Conservation (phyloP, 2,329 filamentous ascomycete genomes). For the Biscogniauxia marginata region DNA sequence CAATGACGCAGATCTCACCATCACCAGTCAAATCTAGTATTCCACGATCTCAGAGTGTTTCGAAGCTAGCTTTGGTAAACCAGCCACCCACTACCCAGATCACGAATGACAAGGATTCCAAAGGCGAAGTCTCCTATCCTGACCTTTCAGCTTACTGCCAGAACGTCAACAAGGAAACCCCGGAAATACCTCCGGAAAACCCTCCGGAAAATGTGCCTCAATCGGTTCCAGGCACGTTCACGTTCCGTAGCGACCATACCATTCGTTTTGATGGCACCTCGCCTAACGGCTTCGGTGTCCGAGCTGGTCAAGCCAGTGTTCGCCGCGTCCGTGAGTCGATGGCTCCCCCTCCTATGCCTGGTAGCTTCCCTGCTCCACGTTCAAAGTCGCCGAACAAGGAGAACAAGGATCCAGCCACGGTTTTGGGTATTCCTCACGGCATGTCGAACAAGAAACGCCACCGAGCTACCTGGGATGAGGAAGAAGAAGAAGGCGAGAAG, state of each 20-base stretch:
- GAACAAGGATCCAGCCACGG: slow-evolving; percentile 35
- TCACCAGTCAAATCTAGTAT: slow-evolving; percentile 54
- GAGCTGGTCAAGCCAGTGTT: slow-evolving; percentile 58
- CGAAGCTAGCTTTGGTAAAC: slow-evolving; percentile 25
- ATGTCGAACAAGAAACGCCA: slow-evolving; percentile 66
- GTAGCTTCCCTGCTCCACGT: slow-evolving; percentile 46
- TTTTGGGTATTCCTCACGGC: slow-evolving; percentile 55
- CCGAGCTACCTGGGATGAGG: slow-evolving; percentile 56
- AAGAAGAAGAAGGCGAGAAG: slow-evolving; percentile 50
- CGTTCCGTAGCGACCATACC: slow-evolving; percentile 65
- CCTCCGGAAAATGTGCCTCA: slow-evolving; percentile 29
- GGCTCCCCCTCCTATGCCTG: slow-evolving; percentile 50
- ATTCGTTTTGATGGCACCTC: slow-evolving; percentile 55
- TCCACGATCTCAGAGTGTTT: slow-evolving; percentile 41
- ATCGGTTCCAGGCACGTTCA: slow-evolving; percentile 57
- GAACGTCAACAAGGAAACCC: slow-evolving; percentile 27
- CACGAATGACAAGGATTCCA: slow-evolving; percentile 31
- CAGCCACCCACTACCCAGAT: slow-evolving; percentile 35
- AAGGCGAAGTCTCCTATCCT: slow-evolving; percentile 48
- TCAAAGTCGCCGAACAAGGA: slow-evolving; percentile 32
- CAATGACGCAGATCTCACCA: slow-evolving; percentile 49
- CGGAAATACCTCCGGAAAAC: slow-evolving; percentile 22
- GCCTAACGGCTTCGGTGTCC: slow-evolving; percentile 53
- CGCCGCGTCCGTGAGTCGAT: slow-evolving; percentile 58
- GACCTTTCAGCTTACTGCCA: slow-evolving; percentile 45